These are phyloP conservation scores for Colletotrichum paranaense DNA, from an alignment of 2,329 filamentous ascomycete species.

Conservation along the genomic window DNA sequence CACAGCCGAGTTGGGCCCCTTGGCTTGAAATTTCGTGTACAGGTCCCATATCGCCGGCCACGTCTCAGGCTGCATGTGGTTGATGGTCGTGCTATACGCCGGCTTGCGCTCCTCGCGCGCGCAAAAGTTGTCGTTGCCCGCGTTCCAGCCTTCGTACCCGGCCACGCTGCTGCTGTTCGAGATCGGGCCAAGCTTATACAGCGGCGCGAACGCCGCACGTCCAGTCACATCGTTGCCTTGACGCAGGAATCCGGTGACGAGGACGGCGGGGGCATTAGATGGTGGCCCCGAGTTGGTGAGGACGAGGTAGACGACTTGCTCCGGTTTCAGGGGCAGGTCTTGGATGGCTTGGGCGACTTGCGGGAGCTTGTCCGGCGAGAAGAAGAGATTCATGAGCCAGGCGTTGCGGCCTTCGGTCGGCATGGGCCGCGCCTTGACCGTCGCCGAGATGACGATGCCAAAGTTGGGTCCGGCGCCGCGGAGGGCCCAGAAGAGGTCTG, in stretches of 20 bases:
- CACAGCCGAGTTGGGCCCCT: slow-evolving; percentile 46
- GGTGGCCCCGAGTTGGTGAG: slow-evolving; percentile 39
- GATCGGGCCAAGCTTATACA: slow-evolving; percentile 47
- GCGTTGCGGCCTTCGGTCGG: slow-evolving; percentile 40
- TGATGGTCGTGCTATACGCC: slow-evolving; percentile 47
- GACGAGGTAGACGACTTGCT: slow-evolving; percentile 49
- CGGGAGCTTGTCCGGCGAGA: slow-evolving; percentile 42
- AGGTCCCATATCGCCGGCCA: slow-evolving; percentile 53
- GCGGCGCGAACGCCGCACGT: slow-evolving; percentile 45
- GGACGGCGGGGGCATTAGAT: slow-evolving; percentile 40
- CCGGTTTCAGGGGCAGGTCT: slow-evolving; percentile 46
- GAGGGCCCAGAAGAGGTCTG: slow-evolving; percentile 60
- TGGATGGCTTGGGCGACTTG: slow-evolving; percentile 49
- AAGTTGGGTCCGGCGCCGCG: slow-evolving; percentile 63
- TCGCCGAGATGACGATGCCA: slow-evolving; percentile 59
- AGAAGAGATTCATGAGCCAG: slow-evolving; percentile 41
- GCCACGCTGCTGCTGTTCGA: slow-evolving; percentile 41
- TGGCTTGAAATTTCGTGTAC: slow-evolving; percentile 47
- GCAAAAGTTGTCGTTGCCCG: slow-evolving; percentile 50
- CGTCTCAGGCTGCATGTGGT: slow-evolving; percentile 45
- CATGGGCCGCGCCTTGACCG: slow-evolving; percentile 51
- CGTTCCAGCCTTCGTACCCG: slow-evolving; percentile 52
- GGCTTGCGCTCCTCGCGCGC: slow-evolving; percentile 51
- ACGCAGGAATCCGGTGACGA: slow-evolving; percentile 43
- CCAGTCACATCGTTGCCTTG: slow-evolving; percentile 45